Evolutionary conservation across 2,329 filamentous ascomycete species (phyloP).

Genomic region (Calycina herbarum): DNA sequence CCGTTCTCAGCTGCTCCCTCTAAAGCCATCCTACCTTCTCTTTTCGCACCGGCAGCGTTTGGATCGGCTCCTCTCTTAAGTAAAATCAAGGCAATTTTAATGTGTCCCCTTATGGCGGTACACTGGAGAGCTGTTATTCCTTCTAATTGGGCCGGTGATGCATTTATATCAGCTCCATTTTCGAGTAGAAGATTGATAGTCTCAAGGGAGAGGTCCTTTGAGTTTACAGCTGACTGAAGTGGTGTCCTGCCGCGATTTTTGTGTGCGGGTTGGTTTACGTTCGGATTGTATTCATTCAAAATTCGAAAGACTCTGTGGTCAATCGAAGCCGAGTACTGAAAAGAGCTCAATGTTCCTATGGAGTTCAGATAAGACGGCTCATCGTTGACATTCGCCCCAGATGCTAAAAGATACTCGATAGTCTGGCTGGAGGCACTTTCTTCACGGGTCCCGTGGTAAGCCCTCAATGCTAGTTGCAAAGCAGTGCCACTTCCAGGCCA

Average conservation of each 20-base stretch:
- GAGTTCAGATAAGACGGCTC: not conserved
- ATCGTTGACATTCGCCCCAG: not conserved
- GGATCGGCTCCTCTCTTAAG: constrained; percentile 15
- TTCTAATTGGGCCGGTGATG: not conserved
- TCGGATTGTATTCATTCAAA: not conserved
- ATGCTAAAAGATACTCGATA: not conserved
- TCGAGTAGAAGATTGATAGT: not conserved
- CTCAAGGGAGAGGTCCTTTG: not conserved
- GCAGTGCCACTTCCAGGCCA: too few species aligned
- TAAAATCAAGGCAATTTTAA: constrained; percentile 13
- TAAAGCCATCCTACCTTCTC: constrained; percentile 12
- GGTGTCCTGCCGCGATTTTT: not conserved
- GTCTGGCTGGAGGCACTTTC: not conserved
- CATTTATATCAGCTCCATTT: constrained; percentile 6
- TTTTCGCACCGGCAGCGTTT: constrained; percentile 15
- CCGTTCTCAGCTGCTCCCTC: constrained; percentile 17
- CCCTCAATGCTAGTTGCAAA: too few species aligned
- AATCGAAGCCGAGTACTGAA: not conserved
- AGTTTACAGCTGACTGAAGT: not conserved
- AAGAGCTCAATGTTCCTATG: not conserved
- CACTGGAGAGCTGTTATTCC: constrained; percentile 17
- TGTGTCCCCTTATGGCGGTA: constrained; percentile 12
- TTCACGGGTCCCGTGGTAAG: too few species aligned
- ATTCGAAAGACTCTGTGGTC: not conserved
- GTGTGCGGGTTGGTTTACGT: not conserved